Evolutionary conservation across 176 grass and related monocot genomes (phyloP).

Genomic region (Melocanna baccifera): DNA sequence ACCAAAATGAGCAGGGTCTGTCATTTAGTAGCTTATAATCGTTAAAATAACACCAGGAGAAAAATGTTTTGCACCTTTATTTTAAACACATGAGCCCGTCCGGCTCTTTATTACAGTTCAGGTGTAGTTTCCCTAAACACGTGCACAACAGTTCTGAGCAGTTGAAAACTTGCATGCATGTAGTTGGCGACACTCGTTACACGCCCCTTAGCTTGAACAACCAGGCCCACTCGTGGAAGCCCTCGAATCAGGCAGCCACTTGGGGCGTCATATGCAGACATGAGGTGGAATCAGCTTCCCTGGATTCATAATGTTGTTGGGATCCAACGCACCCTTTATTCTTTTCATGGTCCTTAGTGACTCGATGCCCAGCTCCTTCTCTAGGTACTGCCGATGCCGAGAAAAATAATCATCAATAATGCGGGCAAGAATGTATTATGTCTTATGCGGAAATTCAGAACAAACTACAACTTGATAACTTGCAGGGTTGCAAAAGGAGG

Average conservation of each 20-base stretch:
- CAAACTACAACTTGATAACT: background rate
- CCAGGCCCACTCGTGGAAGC: background rate
- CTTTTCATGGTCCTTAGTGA: slow-evolving; percentile 95
- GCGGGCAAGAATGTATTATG: background rate
- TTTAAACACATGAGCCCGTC: background rate
- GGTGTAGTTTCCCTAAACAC: background rate
- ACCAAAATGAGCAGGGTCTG: no score
- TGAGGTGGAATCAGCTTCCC: slow-evolving; percentile 95
- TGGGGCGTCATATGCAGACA: slow-evolving; percentile 60
- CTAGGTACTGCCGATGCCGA: slow-evolving; percentile 63
- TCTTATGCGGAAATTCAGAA: background rate
- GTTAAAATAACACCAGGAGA: background rate
- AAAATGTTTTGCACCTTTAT: background rate
- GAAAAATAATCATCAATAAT: background rate
- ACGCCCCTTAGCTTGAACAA: background rate
- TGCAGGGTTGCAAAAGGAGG: background rate
- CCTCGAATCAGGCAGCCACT: background rate
- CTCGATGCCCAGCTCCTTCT: slow-evolving; percentile 89
- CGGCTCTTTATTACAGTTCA: background rate
- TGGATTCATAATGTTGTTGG: slow-evolving; percentile 95
- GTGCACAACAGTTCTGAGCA: background rate
- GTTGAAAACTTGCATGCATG: background rate
- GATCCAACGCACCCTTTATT: slow-evolving; percentile 84
- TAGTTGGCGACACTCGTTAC: background rate
- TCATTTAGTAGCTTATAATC: no score